A percentile compares a stretch with the other conserved stretches of the same genome.
Evolutionary conservation across 192 early-diverging fungal genomes (phyloP).

Genomic region (Allomyces macrogynus): DNA sequence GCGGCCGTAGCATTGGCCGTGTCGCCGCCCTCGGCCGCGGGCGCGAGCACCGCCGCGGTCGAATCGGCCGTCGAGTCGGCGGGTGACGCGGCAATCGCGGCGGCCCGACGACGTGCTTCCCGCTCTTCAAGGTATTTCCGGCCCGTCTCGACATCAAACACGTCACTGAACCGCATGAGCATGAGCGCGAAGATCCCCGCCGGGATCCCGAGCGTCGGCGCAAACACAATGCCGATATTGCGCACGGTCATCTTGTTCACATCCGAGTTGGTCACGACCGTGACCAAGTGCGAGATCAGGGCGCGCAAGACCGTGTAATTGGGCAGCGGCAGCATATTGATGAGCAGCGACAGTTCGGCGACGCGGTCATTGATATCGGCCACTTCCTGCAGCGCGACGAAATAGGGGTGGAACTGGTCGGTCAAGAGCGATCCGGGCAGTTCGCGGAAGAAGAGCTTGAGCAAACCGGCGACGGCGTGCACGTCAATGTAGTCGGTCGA

Average conservation of each 20-base stretch:
- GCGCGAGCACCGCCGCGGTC: too few species aligned
- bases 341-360: slow-evolving; percentile 55
- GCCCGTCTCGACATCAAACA: slow-evolving; percentile 19
- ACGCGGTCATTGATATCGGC: slow-evolving; percentile 60
- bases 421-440: slow-evolving; percentile 74
- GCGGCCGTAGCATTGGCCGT: too few species aligned
- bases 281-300: slow-evolving; percentile 72
- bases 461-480: slow-evolving; percentile 77
- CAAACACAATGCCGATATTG: slow-evolving; percentile 91
- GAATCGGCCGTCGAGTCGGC: too few species aligned
- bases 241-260: slow-evolving; percentile 87
- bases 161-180: slow-evolving; percentile 72
- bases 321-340: slow-evolving; percentile 51
- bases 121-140: too few species aligned
- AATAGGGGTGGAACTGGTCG: slow-evolving; percentile 61
- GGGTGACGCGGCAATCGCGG: too few species aligned
- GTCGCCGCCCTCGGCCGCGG: too few species aligned
- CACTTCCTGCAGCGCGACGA: slow-evolving; percentile 37
- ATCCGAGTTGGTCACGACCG: slow-evolving; percentile 61
- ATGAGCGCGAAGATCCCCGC: slow-evolving; percentile 82
- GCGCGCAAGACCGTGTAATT: slow-evolving; percentile 82
- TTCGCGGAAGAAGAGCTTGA: slow-evolving; percentile 83
- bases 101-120: too few species aligned
- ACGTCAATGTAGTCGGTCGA: slow-evolving; percentile 58
- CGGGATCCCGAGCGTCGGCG: slow-evolving; percentile 82